phyloP scores from a whole-genome alignment of 2,329 filamentous ascomycete species.

The Cladosporium halotolerans region DNA sequence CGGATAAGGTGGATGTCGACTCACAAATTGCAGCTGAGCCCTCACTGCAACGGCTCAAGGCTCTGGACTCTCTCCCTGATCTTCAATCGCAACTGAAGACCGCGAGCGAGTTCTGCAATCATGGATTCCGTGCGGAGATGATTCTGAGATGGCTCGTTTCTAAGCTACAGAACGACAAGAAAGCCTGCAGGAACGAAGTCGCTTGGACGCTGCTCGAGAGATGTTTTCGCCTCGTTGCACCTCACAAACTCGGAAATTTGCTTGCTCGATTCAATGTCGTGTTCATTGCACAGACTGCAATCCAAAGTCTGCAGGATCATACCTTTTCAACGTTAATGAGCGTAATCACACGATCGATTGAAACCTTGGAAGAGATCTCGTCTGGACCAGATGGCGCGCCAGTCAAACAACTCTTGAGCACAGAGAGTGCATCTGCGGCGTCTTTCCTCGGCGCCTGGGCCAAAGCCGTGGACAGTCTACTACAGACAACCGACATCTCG shows the following conservation, averaged over 20 bases:
- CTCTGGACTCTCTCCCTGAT: slow-evolving; percentile 26
- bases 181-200: slow-evolving; percentile 37
- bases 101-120: slow-evolving; percentile 26
- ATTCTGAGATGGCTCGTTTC: slow-evolving; percentile 60
- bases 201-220: slow-evolving; percentile 56
- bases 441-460: slow-evolving; percentile 24
- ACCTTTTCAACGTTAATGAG: not conserved
- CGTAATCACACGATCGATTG: not conserved
- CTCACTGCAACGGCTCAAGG: slow-evolving; percentile 36
- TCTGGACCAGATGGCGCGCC: slow-evolving; percentile 16
- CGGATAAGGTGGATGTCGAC: slow-evolving; percentile 5
- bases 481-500: not conserved
- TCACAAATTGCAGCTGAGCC: slow-evolving; percentile 24
- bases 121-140: slow-evolving; percentile 47
- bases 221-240: slow-evolving; percentile 59
- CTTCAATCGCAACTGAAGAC: slow-evolving; percentile 23
- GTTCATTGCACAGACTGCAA: not conserved
- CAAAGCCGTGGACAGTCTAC: not conserved
- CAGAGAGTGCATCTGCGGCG: slow-evolving; percentile 16
- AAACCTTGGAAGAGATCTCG: slow-evolving; percentile 12
- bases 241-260: slow-evolving; percentile 63
- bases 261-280: slow-evolving; percentile 38
- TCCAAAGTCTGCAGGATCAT: not conserved
- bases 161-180: slow-evolving; percentile 44
- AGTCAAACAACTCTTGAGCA: slow-evolving; percentile 20